A percentile compares a stretch with the other conserved stretches of the same genome.
These are phyloP conservation scores for Termitomyces titanicus DNA, from an alignment of 768 basidiomycete species.

Conservation along the genomic window DNA sequence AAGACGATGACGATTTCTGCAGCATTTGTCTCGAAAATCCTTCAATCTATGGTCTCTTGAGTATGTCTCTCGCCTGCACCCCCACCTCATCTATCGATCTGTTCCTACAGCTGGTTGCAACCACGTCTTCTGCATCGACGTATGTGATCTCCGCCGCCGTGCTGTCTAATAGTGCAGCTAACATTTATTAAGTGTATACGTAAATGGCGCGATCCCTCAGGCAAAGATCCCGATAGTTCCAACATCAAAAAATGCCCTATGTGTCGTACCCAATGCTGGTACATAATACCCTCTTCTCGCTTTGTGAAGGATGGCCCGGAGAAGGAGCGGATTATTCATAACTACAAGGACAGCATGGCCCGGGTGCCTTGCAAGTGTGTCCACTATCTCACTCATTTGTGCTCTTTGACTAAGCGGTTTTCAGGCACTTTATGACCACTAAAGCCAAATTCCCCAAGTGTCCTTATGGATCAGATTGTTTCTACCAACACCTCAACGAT, in stretches of 20 bases:
- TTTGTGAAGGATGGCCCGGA: slow-evolving; percentile 55
- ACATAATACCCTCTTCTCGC: slow-evolving; percentile 69
- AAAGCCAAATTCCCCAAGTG: slow-evolving; percentile 40
- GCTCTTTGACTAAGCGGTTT: not conserved
- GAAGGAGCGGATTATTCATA: slow-evolving; percentile 47
- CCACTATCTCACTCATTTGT: not conserved
- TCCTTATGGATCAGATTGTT: slow-evolving; percentile 80
- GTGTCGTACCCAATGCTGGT: slow-evolving; percentile 64
- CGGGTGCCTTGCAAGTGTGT: slow-evolving; percentile 65
- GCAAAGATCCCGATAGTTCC: slow-evolving; percentile 47
- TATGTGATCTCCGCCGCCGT: slow-evolving; percentile 29
- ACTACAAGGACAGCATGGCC: slow-evolving; percentile 73
- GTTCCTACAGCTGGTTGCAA: slow-evolving; percentile 57
- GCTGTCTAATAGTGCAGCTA: not conserved
- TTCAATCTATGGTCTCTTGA: slow-evolving; percentile 60
- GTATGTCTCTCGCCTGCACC: slow-evolving; percentile 31
- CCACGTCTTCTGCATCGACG: slow-evolving; percentile 74
- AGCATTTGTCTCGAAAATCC: slow-evolving; percentile 78
- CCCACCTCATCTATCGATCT: not conserved
- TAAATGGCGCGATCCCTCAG: slow-evolving; percentile 66
- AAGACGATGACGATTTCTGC: slow-evolving; percentile 49
- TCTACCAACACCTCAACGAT: slow-evolving; percentile 66
- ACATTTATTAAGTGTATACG: slow-evolving; percentile 59
- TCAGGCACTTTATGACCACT: slow-evolving; percentile 62
- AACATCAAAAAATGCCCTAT: slow-evolving; percentile 77